Percentiles rank a stretch among this genome's conserved stretches.
Conservation (phyloP, 2,329 filamentous ascomycete species). For the Macrophomina phaseolina region DNA sequence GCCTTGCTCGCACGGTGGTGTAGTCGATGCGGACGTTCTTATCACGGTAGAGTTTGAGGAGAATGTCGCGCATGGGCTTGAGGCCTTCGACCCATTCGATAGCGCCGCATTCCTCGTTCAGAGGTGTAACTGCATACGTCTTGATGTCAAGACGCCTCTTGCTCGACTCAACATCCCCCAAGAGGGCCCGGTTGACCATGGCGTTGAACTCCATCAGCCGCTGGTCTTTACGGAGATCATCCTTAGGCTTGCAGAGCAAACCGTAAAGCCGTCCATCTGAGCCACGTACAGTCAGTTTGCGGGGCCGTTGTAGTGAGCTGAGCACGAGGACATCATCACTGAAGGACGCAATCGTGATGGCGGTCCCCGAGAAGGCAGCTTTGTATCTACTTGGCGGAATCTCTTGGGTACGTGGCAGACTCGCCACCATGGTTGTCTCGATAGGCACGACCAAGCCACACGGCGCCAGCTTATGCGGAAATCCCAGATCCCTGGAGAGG, state of each 20-base stretch:
- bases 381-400: conserved; percentile 62
- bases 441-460: conserved; percentile 88
- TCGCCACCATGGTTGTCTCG: conserved; percentile 82
- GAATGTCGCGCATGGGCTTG: conserved; percentile 89
- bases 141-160: conserved; percentile 92
- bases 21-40: conserved; percentile 75
- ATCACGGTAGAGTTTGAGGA: conserved; percentile 77
- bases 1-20: conserved; percentile 62
- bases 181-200: conserved; percentile 95
- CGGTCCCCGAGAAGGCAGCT: conserved; percentile 79
- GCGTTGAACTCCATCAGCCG: conserved; percentile 99
- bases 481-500: conserved; percentile 76
- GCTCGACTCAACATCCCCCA: conserved; percentile 88
- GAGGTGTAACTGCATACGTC: conserved; percentile 93
- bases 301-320: conserved; percentile 88
- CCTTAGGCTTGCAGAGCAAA: conserved; percentile 95
- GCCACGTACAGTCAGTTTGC: conserved; percentile 85
- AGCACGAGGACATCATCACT: conserved; percentile 88
- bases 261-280: conserved; percentile 89
- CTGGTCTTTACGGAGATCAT: conserved; percentile 96
- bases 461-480: conserved; percentile 82
- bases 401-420: conserved; percentile 35
- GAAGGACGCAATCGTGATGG: conserved; percentile 81
- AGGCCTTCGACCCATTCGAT: conserved; percentile 99
- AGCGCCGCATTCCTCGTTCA: conserved; percentile 96